phyloP scores from a whole-genome alignment of 441 rosid species.

The Rhodomyrtus psidioides region DNA sequence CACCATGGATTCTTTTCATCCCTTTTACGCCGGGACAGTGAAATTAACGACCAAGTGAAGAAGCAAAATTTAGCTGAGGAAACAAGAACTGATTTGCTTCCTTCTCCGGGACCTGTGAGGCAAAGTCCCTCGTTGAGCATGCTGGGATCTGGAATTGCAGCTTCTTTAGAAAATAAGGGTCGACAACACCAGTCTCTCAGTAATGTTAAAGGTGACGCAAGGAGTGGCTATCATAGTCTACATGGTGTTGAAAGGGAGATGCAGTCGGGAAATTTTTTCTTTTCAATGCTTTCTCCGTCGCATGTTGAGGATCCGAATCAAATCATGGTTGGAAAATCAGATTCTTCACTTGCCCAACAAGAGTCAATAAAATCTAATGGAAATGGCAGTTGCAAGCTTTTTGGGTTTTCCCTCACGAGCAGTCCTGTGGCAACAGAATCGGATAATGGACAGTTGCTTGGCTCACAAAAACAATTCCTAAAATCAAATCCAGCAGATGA shows the following conservation, averaged over 20 bases:
- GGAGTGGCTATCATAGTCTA: conserved; percentile 34
- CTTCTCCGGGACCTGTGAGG: conserved; percentile 48
- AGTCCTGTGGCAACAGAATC: conserved; percentile 21
- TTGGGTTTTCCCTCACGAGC: conserved; percentile 71
- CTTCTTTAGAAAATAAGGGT: conserved; percentile 22
- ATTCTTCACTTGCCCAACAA: conserved; percentile 19
- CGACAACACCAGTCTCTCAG: conserved; percentile 35
- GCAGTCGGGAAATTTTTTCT: conserved; percentile 40
- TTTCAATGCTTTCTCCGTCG: neutral
- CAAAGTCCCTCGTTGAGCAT: conserved; percentile 51
- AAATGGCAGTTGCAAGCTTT: conserved; percentile 66
- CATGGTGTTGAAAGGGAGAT: conserved; percentile 43
- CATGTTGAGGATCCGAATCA: neutral
- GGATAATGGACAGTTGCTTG: neutral
- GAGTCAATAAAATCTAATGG: conserved; percentile 33
- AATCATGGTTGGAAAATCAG: neutral
- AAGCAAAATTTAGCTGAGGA: conserved; percentile 42
- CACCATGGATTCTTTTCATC: conserved; percentile 33
- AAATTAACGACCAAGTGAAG: conserved; percentile 24
- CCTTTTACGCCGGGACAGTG: conserved; percentile 31
- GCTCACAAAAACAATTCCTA: neutral
- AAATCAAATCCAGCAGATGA: neutral
- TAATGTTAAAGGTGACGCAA: conserved; percentile 35
- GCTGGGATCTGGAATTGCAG: conserved; percentile 30
- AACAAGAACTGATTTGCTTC: conserved; percentile 38